Conservation (phyloP, 2,329 filamentous ascomycete species). For the Monilinia fructicola region DNA sequence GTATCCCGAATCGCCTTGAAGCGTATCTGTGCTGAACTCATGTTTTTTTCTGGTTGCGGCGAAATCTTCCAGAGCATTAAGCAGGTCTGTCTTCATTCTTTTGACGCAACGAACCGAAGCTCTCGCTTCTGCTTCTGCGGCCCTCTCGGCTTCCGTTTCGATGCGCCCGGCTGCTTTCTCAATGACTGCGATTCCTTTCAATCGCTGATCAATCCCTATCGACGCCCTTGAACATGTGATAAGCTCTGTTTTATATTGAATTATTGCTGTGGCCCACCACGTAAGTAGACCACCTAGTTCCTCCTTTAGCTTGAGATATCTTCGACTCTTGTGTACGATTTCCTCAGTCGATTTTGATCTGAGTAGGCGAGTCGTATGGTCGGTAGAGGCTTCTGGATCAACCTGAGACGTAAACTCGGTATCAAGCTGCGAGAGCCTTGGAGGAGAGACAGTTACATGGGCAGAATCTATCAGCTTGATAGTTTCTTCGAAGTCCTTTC, state of each 20-base stretch:
- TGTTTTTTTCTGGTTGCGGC: neutral
- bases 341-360: neutral
- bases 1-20: neutral
- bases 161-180: neutral
- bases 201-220: neutral
- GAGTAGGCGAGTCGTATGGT: too few species aligned
- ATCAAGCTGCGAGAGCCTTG: neutral
- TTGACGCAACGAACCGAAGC: neutral
- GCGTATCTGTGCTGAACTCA: neutral
- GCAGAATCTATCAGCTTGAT: neutral
- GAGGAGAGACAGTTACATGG: accelerated
- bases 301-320: neutral
- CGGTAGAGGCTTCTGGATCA: neutral
- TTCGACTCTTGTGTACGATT: too few species aligned
- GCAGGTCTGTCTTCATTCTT: neutral
- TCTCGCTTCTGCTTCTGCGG: neutral
- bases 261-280: neutral
- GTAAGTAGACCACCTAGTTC: neutral
- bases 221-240: neutral
- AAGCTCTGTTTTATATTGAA: neutral
- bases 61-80: neutral
- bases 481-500: neutral
- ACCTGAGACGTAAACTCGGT: neutral
- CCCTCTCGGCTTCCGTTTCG: neutral
- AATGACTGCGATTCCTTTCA: neutral